These are phyloP conservation scores for Narthecium ossifragum DNA, from an alignment of 106 monocot species.

Conservation along the genomic window DNA sequence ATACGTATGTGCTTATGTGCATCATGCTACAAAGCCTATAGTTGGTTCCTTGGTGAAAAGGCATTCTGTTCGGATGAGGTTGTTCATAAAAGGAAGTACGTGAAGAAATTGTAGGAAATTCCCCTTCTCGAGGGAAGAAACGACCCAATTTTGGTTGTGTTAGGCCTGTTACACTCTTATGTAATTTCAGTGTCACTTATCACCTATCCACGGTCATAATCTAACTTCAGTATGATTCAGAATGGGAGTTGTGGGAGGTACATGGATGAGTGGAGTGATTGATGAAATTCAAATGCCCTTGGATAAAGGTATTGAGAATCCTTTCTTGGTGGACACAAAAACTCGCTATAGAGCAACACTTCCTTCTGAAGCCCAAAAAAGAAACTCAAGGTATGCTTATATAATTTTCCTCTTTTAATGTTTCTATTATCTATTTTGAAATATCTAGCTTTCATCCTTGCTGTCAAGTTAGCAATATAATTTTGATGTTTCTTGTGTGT, in stretches of 20 bases:
- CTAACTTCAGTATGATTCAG: slow-evolving; percentile 11
- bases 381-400: slow-evolving; percentile 70
- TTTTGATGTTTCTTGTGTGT: too few relatives aligned
- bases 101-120: not conserved
- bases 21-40: too few relatives aligned
- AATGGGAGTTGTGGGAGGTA: slow-evolving; percentile 42
- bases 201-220: not conserved
- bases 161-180: not conserved
- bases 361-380: slow-evolving; percentile 78
- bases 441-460: too few relatives aligned
- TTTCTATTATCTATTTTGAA: too few relatives aligned
- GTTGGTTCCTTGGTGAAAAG: too few relatives aligned
- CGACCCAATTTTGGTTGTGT: not conserved
- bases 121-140: not conserved
- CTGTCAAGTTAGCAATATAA: too few relatives aligned
- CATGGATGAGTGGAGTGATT: slow-evolving; percentile 73
- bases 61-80: too few relatives aligned
- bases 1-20: too few relatives aligned
- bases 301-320: slow-evolving; percentile 21
- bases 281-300: slow-evolving; percentile 59
- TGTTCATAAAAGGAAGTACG: too few relatives aligned
- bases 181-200: not conserved
- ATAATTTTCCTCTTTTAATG: too few relatives aligned
- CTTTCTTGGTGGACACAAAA: slow-evolving; percentile 72
- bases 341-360: slow-evolving; percentile 53